Conservation (phyloP, 2,329 filamentous ascomycete species). For the Sphaceloma murrayae region DNA sequence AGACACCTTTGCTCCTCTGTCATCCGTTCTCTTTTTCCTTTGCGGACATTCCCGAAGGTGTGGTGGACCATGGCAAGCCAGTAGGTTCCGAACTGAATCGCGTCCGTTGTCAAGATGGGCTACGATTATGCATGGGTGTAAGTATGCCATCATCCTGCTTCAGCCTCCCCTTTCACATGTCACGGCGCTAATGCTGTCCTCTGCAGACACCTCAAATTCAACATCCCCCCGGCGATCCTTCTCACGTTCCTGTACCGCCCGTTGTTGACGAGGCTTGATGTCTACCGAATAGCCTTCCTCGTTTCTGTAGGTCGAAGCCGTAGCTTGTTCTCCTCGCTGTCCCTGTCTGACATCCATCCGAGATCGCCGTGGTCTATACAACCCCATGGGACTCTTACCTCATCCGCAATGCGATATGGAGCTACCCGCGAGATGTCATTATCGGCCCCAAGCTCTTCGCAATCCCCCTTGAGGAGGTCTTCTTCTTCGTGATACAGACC, state of each 20-base stretch:
- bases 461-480: slow-evolving; percentile 64
- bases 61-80: slow-evolving; percentile 8
- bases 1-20: too few species aligned
- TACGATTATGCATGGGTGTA: slow-evolving; percentile 56
- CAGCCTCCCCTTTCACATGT: slow-evolving; percentile 8
- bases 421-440: slow-evolving; percentile 57
- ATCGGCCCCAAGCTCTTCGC: slow-evolving; percentile 51
- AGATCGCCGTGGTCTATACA: slow-evolving; percentile 57
- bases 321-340: not conserved
- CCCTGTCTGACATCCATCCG: slow-evolving; percentile 22
- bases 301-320: slow-evolving; percentile 37
- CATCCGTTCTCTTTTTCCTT: not conserved
- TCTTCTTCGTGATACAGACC: slow-evolving; percentile 70
- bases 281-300: slow-evolving; percentile 53
- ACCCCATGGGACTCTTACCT: slow-evolving; percentile 71
- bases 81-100: slow-evolving; percentile 10
- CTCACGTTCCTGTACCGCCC: slow-evolving; percentile 53
- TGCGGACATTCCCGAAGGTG: slow-evolving; percentile 9
- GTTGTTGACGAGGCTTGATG: slow-evolving; percentile 51
- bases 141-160: slow-evolving; percentile 27
- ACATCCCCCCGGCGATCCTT: slow-evolving; percentile 51
- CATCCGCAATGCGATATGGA: slow-evolving; percentile 59
- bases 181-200: slow-evolving; percentile 15
- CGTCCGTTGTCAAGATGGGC: slow-evolving; percentile 38
- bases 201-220: slow-evolving; percentile 55